These are phyloP conservation scores for Stephania cephalantha DNA, from an alignment of 164 flowering plant genomes.

Conservation along the genomic window DNA sequence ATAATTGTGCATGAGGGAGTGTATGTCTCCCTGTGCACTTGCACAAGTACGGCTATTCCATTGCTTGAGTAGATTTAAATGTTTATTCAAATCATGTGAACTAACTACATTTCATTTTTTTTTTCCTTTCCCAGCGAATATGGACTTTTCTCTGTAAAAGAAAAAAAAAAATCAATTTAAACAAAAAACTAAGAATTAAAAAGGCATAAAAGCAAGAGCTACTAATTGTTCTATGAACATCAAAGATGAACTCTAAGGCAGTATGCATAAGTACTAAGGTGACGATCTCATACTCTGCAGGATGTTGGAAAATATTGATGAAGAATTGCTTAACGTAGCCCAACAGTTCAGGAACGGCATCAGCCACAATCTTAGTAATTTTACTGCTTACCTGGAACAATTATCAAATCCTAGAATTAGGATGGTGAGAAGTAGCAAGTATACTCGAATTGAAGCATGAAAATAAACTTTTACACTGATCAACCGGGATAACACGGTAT, in stretches of 20 bases:
- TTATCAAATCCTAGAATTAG: slow-evolving; percentile 13
- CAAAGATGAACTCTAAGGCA: neutral
- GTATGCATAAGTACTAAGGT: neutral
- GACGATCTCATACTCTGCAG: slow-evolving; percentile 66
- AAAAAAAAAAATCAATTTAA: neutral
- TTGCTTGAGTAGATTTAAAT: no score
- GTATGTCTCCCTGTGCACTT: no score
- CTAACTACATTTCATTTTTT: neutral
- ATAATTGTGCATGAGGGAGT: no score
- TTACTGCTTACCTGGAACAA: slow-evolving; percentile 53
- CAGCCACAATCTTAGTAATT: slow-evolving; percentile 62
- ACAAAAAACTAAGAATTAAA: no score
- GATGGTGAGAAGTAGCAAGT: neutral
- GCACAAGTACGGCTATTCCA: no score
- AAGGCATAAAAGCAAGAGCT: neutral
- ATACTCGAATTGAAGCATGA: neutral
- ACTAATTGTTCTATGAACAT: no score
- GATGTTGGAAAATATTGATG: slow-evolving; percentile 56
- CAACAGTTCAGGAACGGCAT: slow-evolving; percentile 61
- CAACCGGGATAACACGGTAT: slow-evolving; percentile 75
- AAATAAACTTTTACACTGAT: slow-evolving; percentile 47
- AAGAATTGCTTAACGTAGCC: slow-evolving; percentile 49
- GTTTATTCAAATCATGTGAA: no score
- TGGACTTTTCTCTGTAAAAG: neutral
- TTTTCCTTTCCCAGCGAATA: neutral